phyloP scores from a whole-genome alignment of 2,329 filamentous ascomycete genomes.

The Aaosphaeria pasadenensis region DNA sequence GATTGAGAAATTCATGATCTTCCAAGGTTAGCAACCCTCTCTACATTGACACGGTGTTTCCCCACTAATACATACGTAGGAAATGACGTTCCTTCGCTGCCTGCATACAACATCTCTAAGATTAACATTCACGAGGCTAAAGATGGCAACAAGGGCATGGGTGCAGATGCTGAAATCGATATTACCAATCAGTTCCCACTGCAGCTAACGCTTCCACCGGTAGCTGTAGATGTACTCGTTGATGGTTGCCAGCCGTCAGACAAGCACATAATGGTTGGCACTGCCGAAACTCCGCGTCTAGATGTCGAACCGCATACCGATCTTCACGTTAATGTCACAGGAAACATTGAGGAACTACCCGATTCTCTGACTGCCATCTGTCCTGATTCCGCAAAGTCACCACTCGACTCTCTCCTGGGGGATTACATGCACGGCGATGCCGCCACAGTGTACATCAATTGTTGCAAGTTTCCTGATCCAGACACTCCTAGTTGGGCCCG shows the following conservation, averaged over 20 bases:
- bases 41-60: slow-evolving; percentile 6
- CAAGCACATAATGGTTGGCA: slow-evolving; percentile 73
- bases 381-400: slow-evolving; percentile 73
- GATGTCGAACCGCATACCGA: slow-evolving; percentile 65
- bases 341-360: slow-evolving; percentile 70
- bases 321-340: slow-evolving; percentile 67
- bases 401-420: slow-evolving; percentile 76
- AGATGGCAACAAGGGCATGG: slow-evolving; percentile 62
- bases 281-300: slow-evolving; percentile 67
- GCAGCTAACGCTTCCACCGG: slow-evolving; percentile 69
- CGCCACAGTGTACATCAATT: slow-evolving; percentile 78
- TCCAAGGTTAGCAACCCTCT: slow-evolving; percentile 74
- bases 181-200: slow-evolving; percentile 77
- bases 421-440: slow-evolving; percentile 78
- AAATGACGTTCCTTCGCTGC: slow-evolving; percentile 69
- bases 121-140: slow-evolving; percentile 74
- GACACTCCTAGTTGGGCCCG: slow-evolving; percentile 79
- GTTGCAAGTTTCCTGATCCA: slow-evolving; percentile 63
- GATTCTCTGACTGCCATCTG: slow-evolving; percentile 70
- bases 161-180: slow-evolving; percentile 71
- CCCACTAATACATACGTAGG: slow-evolving; percentile 31
- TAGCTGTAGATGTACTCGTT: slow-evolving; percentile 82
- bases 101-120: slow-evolving; percentile 76
- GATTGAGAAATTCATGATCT: slow-evolving; percentile 69
- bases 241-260: slow-evolving; percentile 73